These are phyloP conservation scores for Cystobasidium ongulense DNA, from an alignment of 768 basidiomycete genomes.

Conservation along the genomic window DNA sequence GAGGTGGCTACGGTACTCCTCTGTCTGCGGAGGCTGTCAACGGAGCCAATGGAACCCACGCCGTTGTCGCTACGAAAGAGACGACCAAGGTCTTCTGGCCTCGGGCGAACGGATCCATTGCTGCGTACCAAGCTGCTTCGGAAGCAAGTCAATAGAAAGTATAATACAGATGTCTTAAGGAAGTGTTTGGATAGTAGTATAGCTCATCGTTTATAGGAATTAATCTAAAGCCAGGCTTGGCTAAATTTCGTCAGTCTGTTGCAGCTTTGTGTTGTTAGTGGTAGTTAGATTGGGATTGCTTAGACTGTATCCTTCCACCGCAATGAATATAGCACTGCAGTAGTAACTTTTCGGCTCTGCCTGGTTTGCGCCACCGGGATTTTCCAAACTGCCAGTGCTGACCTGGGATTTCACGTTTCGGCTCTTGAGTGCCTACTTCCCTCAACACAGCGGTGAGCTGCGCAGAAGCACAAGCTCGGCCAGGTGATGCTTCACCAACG, in stretches of 20 bases:
- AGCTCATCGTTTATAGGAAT: not conserved
- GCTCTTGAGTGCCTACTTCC: too few species aligned
- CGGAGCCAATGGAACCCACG: not conserved
- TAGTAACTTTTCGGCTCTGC: too few species aligned
- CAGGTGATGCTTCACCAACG: too few species aligned
- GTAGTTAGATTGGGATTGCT: not conserved
- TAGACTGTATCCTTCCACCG: too few species aligned
- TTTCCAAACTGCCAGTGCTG: too few species aligned
- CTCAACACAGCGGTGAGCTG: too few species aligned
- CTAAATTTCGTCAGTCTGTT: not conserved
- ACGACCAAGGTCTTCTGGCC: not conserved
- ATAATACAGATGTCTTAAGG: not conserved
- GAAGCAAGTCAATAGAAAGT: not conserved
- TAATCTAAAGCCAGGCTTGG: not conserved
- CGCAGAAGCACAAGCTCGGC: too few species aligned
- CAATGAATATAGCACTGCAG: too few species aligned
- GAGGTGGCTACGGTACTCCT: conserved; percentile 15
- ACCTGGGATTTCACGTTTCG: too few species aligned
- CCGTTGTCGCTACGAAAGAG: not conserved
- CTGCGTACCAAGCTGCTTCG: conserved; percentile 3
- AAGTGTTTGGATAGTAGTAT: not conserved
- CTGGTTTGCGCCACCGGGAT: too few species aligned
- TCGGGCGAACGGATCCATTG: conserved; percentile 21
- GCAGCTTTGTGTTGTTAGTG: not conserved
- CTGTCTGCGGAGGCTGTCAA: not conserved